phyloP scores from a whole-genome alignment of 2,329 filamentous ascomycete species.

The Cladosporium halotolerans region DNA sequence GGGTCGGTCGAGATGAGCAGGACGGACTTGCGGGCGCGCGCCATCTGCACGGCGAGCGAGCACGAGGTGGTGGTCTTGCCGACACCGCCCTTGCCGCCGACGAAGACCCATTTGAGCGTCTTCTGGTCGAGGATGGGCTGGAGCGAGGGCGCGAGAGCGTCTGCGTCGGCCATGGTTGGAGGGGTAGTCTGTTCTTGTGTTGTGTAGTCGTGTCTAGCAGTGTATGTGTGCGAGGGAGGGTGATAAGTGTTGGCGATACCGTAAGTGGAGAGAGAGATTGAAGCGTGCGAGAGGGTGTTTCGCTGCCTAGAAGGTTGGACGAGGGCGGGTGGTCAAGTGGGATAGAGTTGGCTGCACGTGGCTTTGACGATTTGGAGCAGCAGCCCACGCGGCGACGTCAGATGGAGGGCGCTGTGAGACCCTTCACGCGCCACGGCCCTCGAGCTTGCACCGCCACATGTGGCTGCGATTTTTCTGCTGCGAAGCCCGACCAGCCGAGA shows the following conservation, averaged over 20 bases:
- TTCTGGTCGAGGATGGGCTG: conserved; percentile 94
- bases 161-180: conserved; percentile 53
- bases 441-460: neutral
- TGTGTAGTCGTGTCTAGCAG: neutral
- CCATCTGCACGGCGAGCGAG: conserved; percentile 95
- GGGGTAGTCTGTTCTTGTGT: neutral
- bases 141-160: conserved; percentile 82
- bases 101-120: conserved; percentile 96
- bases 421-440: no score
- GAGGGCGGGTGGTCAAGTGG: no score
- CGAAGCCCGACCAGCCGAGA: neutral
- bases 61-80: conserved; percentile 99
- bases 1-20: conserved; percentile 97
- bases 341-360: no score
- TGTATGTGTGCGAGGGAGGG: no score
- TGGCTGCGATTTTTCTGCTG: neutral
- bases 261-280: neutral
- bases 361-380: no score
- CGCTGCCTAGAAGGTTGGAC: no score
- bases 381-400: no score
- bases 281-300: neutral
- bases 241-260: no score
- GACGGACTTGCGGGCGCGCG: conserved; percentile 88
- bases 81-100: conserved; percentile 95
- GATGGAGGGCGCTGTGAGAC: no score